Base-by-base conservation (phyloP, 495 filamentous ascomycete species). In the Hypoxylon lenormandii region DNA sequence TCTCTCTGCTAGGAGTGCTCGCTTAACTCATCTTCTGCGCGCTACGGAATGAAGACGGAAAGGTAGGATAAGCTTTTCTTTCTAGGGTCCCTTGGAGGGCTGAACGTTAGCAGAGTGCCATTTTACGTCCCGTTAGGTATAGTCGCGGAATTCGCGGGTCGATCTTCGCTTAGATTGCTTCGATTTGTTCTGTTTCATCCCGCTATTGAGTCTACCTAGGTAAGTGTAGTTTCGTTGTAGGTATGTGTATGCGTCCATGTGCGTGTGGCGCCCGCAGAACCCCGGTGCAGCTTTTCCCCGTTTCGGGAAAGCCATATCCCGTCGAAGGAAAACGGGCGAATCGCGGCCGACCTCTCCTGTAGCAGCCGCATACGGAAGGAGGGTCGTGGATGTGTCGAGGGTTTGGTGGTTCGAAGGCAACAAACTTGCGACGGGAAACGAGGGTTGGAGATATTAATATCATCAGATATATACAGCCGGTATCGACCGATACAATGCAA, bases 251-350 rank as follows among this genome's bases (percentile, higher is more conserved):
- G 26, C 7, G 26, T 3, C 3, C 7, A 11, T 7, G 30, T 33
- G 7, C 5, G 30, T 33, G 30, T 33, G 30, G 30, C 30, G 30
- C 30, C 30, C 30, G 30, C 30, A 33, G 30, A 33, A 7, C 60
- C 50, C 55, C 52, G 23, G 49, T 23, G 13, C 49, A 28, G 55
- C 28, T 28, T 22, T 70, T 64, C 58, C 55, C 54, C n/a, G 19
- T 70, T 65, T 49, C 50, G 50, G 51, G 49, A 52, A 33, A 33
- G 43, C 45, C 55, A 56, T 45, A n/a, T 60, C 66, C 60, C 55
- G 45, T 33, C 10, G 21, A 45, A 8, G 1, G 30, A 33, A 33
- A 33, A 33, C 53, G 6, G 47, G 50, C 66, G 55, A 70, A 70
- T 60, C 42, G 43, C 55, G 66, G 42, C 30, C 28, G 10, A 48